Base-by-base conservation (phyloP, 352 stramenopile genomes). In the Globisporangium megalacanthum region DNA sequence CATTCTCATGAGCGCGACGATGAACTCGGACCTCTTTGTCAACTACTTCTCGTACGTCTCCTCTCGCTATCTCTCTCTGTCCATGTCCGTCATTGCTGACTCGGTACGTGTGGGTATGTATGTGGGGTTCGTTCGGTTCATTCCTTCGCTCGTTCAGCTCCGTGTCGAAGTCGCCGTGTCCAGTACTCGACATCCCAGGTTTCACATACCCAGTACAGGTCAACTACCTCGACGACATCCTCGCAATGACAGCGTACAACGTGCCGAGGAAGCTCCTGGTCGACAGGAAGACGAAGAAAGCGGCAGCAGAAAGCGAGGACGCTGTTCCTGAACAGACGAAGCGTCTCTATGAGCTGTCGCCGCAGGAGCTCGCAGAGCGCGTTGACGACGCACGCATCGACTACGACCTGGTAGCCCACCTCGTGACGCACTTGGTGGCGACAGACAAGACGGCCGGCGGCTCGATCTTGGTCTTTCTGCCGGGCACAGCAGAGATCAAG, bases 1-100 rank as follows among this genome's bases (percentile, higher is more conserved):
- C 0, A 89, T 99, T 52, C 70, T 99, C 20, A 99, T 99, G 96
- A 97, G 85, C 69, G 96, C 96, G 45, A 99, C 96, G 11, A 88
- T 99, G 68, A 94, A 97, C 46, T 85, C 92, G 0, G 69, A 84
- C 35, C 67, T 98, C 15, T 94, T 96, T 54, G 72, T 90, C 50
- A 71, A 86, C 33, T 96, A 96, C 60, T 95, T 96, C 59, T 85
- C 84, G 35, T 88, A 73, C 20, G 68, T 75, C 33, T 10, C 4
- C 10, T 17, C 13, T 31, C 8, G 13, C 14, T 31, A 17, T 31
- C 19, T 57, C 33, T 5, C 45, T 4, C 15, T 37, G 9, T 19
- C 13, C 35, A 11, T 49, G 19, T 47, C 41, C 20, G 41, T 22
- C 17, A 19, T 46, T 8, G 39, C 13, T 37, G 10, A 9, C 25